phyloP scores from a whole-genome alignment of 208 protist genomes.

The Borovskyia barvae region DNA sequence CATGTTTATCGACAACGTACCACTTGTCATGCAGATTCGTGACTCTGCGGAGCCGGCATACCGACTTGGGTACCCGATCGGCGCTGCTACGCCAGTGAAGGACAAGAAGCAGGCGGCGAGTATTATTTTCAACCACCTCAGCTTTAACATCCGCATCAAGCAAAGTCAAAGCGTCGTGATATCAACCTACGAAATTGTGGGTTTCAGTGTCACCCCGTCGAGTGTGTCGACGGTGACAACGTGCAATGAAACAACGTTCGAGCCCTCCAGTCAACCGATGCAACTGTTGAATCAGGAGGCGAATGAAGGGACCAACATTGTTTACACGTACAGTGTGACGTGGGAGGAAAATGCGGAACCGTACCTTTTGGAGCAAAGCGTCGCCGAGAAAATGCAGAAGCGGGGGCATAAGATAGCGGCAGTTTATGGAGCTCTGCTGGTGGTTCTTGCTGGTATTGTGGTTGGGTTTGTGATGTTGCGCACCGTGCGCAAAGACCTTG shows the following conservation, averaged over 20 bases:
- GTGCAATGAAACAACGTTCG: not conserved
- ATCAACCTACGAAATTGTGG: constrained; percentile 31
- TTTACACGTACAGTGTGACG: constrained; percentile 27
- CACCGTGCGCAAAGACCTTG: constrained; percentile 33
- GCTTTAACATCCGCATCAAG: constrained; percentile 44
- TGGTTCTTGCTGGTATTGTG: constrained; percentile 13
- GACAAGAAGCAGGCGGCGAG: not conserved
- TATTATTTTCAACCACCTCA: constrained; percentile 63
- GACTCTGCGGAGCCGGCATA: no score
- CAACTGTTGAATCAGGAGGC: not conserved
- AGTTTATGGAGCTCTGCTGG: constrained; percentile 19
- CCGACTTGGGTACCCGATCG: constrained; percentile 36
- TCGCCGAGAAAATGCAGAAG: constrained; percentile 1
- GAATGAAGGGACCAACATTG: not conserved
- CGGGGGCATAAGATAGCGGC: constrained; percentile 19
- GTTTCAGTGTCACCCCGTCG: constrained; percentile 44
- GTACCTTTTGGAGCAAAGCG: constrained; percentile 4
- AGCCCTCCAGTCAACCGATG: not conserved
- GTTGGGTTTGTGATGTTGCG: constrained; percentile 27
- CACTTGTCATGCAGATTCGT: constrained; percentile 33
- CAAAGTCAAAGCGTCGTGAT: constrained; percentile 5
- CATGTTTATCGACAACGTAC: constrained; percentile 69
- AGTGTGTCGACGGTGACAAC: constrained; percentile 5
- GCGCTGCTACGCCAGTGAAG: not conserved
- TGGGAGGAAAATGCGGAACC: constrained; percentile 10